Base-by-base conservation (phyloP, 2,329 filamentous ascomycete genomes). In the Acarospora socialis region DNA sequence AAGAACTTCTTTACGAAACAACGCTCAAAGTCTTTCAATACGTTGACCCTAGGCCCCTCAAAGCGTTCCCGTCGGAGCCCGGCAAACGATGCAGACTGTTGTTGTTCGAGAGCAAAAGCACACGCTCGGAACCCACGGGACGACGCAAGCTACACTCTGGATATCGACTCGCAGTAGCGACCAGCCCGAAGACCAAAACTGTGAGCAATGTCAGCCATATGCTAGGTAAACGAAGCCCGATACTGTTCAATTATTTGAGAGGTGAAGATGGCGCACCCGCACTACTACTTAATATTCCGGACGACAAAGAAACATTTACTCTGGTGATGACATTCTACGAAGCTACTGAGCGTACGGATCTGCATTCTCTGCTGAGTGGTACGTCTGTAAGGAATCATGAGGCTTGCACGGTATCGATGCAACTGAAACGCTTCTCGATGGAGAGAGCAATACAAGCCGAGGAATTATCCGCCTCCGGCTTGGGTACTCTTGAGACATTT, bases 281-380 rank as follows among this genome's bases (percentile, higher is more conserved):
- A 5, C 64, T 83, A 44, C 69, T 81, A 21, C 56, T 92, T 20
- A 75, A 77, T 24, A 74, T 82, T 31, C 73, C 74, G 28, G 77
- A 77, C 43, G 66, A 68, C 6, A 66, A 70, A 14, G 61, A 68
- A 23, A 13, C 23, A 13, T 25, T 25, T 15, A 25, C 12, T 3
- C 78, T 87, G 65, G 67, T 86, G 13, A 61, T 92, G 43, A 77
- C 80, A 0, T 93, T 94, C 54, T 64, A 69, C 16, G 73, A 84
- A 35, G 62, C 70, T n/a, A 69, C 73, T 36, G 77, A 84, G 41
- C 71, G 82, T 9, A 65, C 76, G 29, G 65, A 65, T 19, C 66
- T 92, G 32, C 79, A 87, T 48, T 77, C 73, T 12, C 60, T 82
- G 1, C 61, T 92, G 12, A 77, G 77, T 2, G 81, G 81, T 3